Base-by-base conservation (phyloP, 139 green algal genomes). In the Chlorokybus atmophyticus region DNA sequence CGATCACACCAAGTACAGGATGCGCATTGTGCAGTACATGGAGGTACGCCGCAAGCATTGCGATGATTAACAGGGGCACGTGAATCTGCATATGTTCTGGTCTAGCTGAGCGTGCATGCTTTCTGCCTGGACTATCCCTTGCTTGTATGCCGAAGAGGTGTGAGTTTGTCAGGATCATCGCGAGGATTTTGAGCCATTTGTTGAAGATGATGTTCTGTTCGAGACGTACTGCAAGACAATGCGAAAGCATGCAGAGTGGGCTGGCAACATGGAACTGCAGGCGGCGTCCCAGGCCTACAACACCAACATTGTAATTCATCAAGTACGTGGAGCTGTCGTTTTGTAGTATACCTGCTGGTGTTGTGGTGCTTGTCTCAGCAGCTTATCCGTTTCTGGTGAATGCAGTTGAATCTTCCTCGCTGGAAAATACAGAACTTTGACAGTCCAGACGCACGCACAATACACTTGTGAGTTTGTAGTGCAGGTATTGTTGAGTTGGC, bases 191-290 rank as follows among this genome's bases (percentile, higher is more conserved):
- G 52, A 52, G 19, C 73, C 66, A 10, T 83, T 83, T 40, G 61
- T 85, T 3, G 82, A 88, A 53, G 81, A 88, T 42, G 81, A 88
- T 24, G 69, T 84, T 60, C 58, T 28, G 1, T 86, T 88, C 59
- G 66, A 70, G 1, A 66, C 49, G 19, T 83, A 85, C 77, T 30
- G 75, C 0, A 52, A 67, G 52, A 57, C 67, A 27, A 85, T 86
- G 75, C 63, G 52, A 1, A 75, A 85, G 72, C 67, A 82, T 30
- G 75, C 67, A 7, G 47, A 44, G 3, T 84, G 77, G 77, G 79
- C 70, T 2, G 81, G 81, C 19, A 63, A 88, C 60, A 76, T 88
- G 60, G 82, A 88, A 62, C 51, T 88, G 52, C 75, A 86, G 44
- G 79, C 69, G 3, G 51, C 74, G 2, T 69, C 50, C 0, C 19